Base-by-base conservation (phyloP, 1,139 yeast genomes). In the Suhomyces guaymorum region DNA sequence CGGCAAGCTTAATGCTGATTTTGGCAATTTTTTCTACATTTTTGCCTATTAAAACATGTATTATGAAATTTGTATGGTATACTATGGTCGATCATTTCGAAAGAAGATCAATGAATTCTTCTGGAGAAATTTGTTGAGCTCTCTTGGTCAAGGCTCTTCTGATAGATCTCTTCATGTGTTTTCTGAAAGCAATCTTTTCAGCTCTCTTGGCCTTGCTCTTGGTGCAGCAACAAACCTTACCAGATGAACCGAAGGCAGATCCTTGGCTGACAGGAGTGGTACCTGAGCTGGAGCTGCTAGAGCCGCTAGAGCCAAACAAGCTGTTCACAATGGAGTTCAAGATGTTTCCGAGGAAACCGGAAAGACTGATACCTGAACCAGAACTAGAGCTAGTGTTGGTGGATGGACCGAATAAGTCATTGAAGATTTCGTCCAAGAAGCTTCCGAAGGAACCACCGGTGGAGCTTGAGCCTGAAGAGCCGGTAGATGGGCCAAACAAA, bases 161-260 rank as follows among this genome's bases (percentile, higher is more conserved):
- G 26, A 55, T 38, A 5, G 51, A 41, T 30, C 51, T 44, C 37
- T 43, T 49, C 30, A 53, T 35, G 27, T 44, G 47, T 34, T 40
- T 48, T 34, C 37, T 49, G 39, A 53, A 39, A 6, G 44, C 45
- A 41, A 51, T 47, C 45, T 43, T 48, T 38, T 44, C 39, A n/a
- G 48, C 44, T 41, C 55, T 47, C 43, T 46, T 43, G 32, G 44
- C 34, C 32, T 39, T 47, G 11, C 11, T 23, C 9, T 15, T 29
- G 36, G 49, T 28, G 38, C 55, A 49, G 41, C 59, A 52, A 37
- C 55, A 48, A 43, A 41, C 39, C 32, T 42, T 35, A 16, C 44
- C 43, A 11, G 42, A 36, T n/a, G 42, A 17, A 21, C 46, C 44
- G 32, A 43, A 27, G 28, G 31, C 39, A 43, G 29, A 18, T n/a